phyloP scores from a whole-genome alignment of 441 rosid genomes.

The Kokia cookei region DNA sequence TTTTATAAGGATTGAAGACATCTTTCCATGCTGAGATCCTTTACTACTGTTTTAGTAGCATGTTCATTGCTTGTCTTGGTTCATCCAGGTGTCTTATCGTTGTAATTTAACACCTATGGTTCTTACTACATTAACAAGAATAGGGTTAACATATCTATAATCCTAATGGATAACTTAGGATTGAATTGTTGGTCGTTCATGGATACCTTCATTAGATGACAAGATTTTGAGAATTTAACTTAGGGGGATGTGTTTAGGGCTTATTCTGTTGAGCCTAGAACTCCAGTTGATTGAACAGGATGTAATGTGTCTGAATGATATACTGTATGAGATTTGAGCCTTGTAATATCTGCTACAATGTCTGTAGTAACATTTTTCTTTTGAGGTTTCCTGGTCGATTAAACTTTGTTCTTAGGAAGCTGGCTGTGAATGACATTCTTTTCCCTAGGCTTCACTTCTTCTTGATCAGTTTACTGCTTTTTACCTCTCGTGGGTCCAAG shows the following conservation, averaged over 20 bases:
- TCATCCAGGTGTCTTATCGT: neutral
- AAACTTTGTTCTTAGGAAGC: constrained; percentile 59
- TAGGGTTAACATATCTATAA: neutral
- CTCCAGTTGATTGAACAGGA: neutral
- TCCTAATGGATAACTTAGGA: neutral
- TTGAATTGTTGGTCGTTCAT: neutral
- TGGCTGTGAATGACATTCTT: constrained; percentile 60
- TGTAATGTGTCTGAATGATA: neutral
- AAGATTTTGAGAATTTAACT: neutral
- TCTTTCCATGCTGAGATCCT: constrained; percentile 7
- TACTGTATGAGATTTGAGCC: constrained; percentile 38
- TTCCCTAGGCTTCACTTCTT: constrained; percentile 64
- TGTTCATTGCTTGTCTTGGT: neutral
- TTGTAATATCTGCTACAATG: constrained; percentile 58
- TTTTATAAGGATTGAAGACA: constrained; percentile 10
- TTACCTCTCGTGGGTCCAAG: constrained; percentile 57
- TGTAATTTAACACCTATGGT: neutral
- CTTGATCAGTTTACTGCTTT: constrained; percentile 60
- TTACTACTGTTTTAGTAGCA: neutral
- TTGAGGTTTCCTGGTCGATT: constrained; percentile 62
- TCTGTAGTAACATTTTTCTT: constrained; percentile 59
- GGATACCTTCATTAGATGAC: neutral
- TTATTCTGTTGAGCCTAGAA: too few species aligned
- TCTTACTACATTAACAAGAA: neutral
- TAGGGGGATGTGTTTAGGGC: neutral